phyloP scores from a whole-genome alignment of 805 yeast species.

The Metschnikowia arizonensis region DNA sequence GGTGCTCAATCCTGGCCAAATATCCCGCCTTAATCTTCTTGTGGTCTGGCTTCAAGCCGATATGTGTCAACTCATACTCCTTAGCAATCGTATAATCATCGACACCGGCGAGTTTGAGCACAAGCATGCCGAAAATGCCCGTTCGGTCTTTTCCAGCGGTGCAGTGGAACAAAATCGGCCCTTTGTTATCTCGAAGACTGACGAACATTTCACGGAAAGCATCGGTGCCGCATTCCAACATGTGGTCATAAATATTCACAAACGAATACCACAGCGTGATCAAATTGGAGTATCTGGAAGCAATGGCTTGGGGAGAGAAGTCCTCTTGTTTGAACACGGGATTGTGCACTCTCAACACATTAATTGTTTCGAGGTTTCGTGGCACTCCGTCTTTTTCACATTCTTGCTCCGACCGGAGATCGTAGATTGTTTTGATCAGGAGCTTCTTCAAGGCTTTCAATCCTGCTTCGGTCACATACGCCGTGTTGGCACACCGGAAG shows the following conservation, averaged over 20 bases:
- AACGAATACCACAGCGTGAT: conserved; percentile 60
- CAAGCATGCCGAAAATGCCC: conserved; percentile 66
- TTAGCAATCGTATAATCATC: conserved; percentile 60
- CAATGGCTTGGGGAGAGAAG: conserved; percentile 62
- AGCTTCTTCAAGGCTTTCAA: conserved; percentile 34
- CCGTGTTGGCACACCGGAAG: conserved; percentile 63
- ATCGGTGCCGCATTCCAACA: conserved; percentile 46
- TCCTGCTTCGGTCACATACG: conserved; percentile 51
- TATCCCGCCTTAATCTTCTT: conserved; percentile 35
- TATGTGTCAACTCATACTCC: conserved; percentile 72
- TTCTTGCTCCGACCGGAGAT: conserved; percentile 63
- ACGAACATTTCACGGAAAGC: conserved; percentile 50
- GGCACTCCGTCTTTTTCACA: conserved; percentile 44
- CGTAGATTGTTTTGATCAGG: conserved; percentile 56
- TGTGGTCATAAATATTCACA: conserved; percentile 56
- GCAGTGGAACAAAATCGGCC: conserved; percentile 62
- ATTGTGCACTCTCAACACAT: conserved; percentile 45
- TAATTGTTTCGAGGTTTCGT: conserved; percentile 31
- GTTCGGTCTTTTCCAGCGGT: conserved; percentile 88
- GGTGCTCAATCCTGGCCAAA: conserved; percentile 26
- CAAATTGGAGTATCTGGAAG: conserved; percentile 50
- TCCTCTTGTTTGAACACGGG: conserved; percentile 56
- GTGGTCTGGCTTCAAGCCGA: conserved; percentile 55
- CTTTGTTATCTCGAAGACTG: conserved; percentile 48
- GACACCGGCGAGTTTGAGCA: conserved; percentile 60